Percentiles rank a stretch among this genome's conserved stretches.
Evolutionary conservation across 2,329 filamentous ascomycete genomes (phyloP).

Genomic region (Rutstroemia sydowiana): DNA sequence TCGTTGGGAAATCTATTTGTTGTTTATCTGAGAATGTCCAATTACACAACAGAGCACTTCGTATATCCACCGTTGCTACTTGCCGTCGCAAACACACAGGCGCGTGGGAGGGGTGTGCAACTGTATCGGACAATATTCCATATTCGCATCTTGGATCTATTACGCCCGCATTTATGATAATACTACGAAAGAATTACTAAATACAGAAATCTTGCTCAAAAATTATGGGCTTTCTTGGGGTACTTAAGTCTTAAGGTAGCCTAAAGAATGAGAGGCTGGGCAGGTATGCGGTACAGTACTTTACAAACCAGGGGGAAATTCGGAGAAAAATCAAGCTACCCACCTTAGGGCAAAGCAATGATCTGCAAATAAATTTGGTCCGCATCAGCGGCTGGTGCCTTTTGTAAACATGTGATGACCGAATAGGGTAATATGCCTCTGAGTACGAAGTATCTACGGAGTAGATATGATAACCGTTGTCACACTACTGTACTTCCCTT

Average conservation of each 20-base stretch:
- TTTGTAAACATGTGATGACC: constrained; percentile 1
- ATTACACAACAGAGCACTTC: constrained; percentile 2
- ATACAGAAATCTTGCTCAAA: no score
- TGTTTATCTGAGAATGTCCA: not conserved
- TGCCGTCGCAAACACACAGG: constrained; percentile 5
- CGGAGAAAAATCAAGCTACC: constrained; percentile 4
- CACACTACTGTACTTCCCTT: no score
- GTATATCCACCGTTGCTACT: constrained; percentile 4
- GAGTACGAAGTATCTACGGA: no score
- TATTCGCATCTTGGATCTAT: not conserved
- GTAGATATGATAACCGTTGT: not conserved
- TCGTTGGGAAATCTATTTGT: not conserved
- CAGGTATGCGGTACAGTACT: not conserved
- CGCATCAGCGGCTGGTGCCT: not conserved
- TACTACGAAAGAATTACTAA: no score
- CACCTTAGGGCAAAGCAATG: constrained; percentile 1
- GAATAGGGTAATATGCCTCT: not conserved
- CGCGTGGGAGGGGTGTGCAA: not conserved
- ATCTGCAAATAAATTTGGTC: constrained; percentile 2
- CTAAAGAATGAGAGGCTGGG: no score
- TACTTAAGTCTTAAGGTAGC: no score
- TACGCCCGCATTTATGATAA: not conserved
- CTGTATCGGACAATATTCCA: constrained; percentile 3
- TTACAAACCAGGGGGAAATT: not conserved
- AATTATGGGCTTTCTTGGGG: no score